These are phyloP conservation scores for Mucor piriformis DNA, from an alignment of 371 early-diverging fungal species.

Conservation along the genomic window DNA sequence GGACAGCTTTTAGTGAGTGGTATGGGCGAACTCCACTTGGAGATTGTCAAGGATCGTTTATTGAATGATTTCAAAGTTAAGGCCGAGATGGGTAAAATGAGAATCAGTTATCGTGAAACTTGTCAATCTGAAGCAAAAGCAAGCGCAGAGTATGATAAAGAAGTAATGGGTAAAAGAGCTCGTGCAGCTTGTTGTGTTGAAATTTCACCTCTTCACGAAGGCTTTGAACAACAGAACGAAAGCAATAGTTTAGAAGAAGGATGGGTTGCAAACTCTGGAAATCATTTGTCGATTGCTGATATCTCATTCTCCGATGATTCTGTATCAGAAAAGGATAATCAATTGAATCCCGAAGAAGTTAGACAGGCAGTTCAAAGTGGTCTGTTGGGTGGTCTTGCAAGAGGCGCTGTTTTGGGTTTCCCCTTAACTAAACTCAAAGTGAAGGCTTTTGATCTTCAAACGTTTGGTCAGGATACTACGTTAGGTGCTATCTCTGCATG, in stretches of 20 bases:
- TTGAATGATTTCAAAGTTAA: constrained; percentile 79
- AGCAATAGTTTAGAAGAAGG: constrained; percentile 24
- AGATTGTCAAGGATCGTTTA: constrained; percentile 85
- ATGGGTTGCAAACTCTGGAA: constrained; percentile 34
- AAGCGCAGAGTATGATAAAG: constrained; percentile 60
- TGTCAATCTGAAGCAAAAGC: constrained; percentile 44
- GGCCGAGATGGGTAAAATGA: constrained; percentile 83
- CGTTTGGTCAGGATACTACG: constrained; percentile 70
- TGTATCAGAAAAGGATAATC: neutral
- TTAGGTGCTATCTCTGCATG: constrained; percentile 69
- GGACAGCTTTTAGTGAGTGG: constrained; percentile 92
- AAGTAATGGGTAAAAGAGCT: constrained; percentile 73
- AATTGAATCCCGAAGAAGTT: constrained; percentile 42
- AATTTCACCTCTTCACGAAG: constrained; percentile 51
- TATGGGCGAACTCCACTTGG: constrained; percentile 97
- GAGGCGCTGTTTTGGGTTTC: constrained; percentile 84
- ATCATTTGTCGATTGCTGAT: constrained; percentile 11
- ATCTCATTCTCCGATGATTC: neutral
- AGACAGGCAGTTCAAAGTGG: constrained; percentile 71
- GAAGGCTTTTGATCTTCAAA: constrained; percentile 51
- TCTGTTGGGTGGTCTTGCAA: constrained; percentile 68
- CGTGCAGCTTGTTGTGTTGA: constrained; percentile 64
- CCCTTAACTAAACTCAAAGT: constrained; percentile 74
- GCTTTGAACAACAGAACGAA: constrained; percentile 22
- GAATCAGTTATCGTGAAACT: constrained; percentile 89